Percentiles rank a stretch among this genome's conserved stretches.
Conservation (phyloP, 768 basidiomycete genomes). For the Tremella yokohamensis region DNA sequence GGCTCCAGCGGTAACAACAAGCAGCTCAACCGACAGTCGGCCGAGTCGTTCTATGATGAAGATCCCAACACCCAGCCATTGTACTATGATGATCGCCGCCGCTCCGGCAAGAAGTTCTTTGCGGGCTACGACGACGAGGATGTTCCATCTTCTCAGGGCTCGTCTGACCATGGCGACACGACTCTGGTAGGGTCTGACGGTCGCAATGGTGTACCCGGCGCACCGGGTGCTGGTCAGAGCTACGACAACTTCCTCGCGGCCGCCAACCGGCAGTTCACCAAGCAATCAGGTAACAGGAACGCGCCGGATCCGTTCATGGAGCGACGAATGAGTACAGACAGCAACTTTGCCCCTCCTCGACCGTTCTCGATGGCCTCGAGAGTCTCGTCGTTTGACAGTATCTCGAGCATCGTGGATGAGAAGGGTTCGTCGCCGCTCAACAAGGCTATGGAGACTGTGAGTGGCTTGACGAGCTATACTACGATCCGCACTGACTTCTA, state of each 20-base stretch:
- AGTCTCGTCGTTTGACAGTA: constrained; percentile 81
- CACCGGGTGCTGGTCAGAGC: constrained; percentile 50
- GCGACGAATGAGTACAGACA: constrained; percentile 27
- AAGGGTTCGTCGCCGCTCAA: constrained; percentile 81
- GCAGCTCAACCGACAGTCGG: constrained; percentile 43
- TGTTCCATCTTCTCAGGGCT: constrained; percentile 40
- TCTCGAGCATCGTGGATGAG: constrained; percentile 85
- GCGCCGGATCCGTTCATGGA: constrained; percentile 85
- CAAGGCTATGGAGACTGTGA: constrained; percentile 85
- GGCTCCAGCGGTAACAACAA: constrained; percentile 24
- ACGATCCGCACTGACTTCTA: constrained; percentile 43
- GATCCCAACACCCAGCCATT: constrained; percentile 46
- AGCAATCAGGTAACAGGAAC: constrained; percentile 63
- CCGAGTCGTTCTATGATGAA: constrained; percentile 51
- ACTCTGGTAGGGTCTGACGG: constrained; percentile 31
- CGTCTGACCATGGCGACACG: constrained; percentile 44
- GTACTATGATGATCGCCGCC: constrained; percentile 44
- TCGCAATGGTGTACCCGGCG: background rate
- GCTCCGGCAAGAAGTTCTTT: constrained; percentile 50
- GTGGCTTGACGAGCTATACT: background rate
- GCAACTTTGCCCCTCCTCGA: constrained; percentile 58
- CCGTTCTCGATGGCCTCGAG: constrained; percentile 81
- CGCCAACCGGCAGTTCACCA: constrained; percentile 77
- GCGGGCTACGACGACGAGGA: constrained; percentile 62
- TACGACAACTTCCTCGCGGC: constrained; percentile 78